These are phyloP conservation scores for Colletotrichum gigasporum DNA, from an alignment of 2,329 filamentous ascomycete genomes.

Conservation along the genomic window DNA sequence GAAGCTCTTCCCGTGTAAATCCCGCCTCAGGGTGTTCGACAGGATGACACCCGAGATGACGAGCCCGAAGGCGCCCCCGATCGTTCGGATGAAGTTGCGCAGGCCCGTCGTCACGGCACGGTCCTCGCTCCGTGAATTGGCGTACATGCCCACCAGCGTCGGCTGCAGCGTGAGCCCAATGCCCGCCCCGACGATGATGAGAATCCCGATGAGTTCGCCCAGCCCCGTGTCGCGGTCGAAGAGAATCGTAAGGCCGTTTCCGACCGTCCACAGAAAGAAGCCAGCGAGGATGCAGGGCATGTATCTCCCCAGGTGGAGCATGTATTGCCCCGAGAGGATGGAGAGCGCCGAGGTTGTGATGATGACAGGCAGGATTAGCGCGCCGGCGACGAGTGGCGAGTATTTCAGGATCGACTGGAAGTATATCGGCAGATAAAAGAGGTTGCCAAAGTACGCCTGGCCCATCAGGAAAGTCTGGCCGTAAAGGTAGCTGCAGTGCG, in stretches of 20 bases:
- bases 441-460: constrained; percentile 40
- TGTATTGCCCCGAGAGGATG: constrained; percentile 42
- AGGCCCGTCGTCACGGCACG: constrained; percentile 48
- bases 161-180: constrained; percentile 48
- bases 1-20: constrained; percentile 28
- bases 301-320: constrained; percentile 40
- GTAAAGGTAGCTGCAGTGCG: constrained; percentile 34
- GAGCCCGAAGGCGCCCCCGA: constrained; percentile 47
- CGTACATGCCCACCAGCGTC: constrained; percentile 47
- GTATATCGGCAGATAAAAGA: constrained; percentile 43
- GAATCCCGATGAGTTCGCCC: constrained; percentile 40
- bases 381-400: constrained; percentile 40
- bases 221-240: constrained; percentile 37
- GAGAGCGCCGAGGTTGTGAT: constrained; percentile 39
- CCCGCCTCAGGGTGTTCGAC: constrained; percentile 37
- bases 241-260: constrained; percentile 41
- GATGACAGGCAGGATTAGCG: constrained; percentile 41
- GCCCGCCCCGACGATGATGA: constrained; percentile 45
- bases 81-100: constrained; percentile 48
- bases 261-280: constrained; percentile 46
- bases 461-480: constrained; percentile 40
- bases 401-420: constrained; percentile 43
- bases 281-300: constrained; percentile 42
- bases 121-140: constrained; percentile 45
- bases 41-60: constrained; percentile 42